Evolutionary conservation across 179 eudicot species (phyloP).

Genomic region (Corrigiola litoralis): DNA sequence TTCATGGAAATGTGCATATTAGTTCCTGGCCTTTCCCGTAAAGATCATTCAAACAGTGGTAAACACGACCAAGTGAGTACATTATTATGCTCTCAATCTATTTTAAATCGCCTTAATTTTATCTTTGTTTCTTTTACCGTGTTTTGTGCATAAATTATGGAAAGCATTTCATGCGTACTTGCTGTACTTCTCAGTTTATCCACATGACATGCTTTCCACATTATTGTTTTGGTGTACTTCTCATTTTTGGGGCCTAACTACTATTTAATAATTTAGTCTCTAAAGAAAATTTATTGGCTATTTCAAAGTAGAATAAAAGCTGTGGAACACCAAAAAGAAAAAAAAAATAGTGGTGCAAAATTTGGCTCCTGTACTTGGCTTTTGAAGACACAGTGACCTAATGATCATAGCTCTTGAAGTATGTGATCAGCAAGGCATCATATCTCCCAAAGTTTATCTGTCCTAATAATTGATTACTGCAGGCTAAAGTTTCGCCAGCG

Average conservation of each 20-base stretch:
- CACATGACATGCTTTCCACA: too few species aligned
- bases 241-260: not conserved
- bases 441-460: not conserved
- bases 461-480: constrained; percentile 5
- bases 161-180: constrained; percentile 6
- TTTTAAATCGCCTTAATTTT: not conserved
- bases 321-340: too few species aligned
- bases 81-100: not conserved
- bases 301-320: not conserved
- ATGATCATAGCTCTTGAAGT: too few species aligned
- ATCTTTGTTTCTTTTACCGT: not conserved
- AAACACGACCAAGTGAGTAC: constrained; percentile 42
- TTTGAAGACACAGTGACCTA: too few species aligned
- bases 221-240: not conserved
- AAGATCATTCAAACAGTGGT: constrained; percentile 36
- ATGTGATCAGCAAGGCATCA: too few species aligned
- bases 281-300: not conserved
- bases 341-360: too few species aligned
- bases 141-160: not conserved
- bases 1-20: constrained; percentile 97
- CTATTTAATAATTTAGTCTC: not conserved
- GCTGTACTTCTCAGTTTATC: too few species aligned
- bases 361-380: not conserved
- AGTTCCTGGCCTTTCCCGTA: constrained; percentile 61
- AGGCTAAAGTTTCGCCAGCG: constrained; percentile 73